Evolutionary conservation across 2,329 filamentous ascomycete genomes (phyloP).

Genomic region (Aplosporella prunicola): DNA sequence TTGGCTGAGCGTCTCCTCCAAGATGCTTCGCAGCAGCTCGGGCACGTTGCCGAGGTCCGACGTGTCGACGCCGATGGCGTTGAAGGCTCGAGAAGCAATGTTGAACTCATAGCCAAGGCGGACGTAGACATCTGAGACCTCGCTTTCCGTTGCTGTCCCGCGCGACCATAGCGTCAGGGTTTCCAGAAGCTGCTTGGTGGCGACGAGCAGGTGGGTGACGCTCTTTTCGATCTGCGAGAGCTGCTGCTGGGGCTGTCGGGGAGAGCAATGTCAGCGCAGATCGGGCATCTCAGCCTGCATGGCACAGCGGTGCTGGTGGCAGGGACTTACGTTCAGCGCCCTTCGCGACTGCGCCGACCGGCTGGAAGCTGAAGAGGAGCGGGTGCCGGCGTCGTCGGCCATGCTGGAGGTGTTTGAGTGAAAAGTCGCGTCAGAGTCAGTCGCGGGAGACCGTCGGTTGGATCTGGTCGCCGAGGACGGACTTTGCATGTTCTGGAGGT

Average conservation of each 20-base stretch:
- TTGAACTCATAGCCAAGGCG: constrained; percentile 98
- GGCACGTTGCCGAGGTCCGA: constrained; percentile 90
- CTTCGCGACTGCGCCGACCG: constrained; percentile 41
- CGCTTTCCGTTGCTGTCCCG: constrained; percentile 78
- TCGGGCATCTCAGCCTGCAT: too few species aligned
- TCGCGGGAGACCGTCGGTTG: constrained; percentile 13
- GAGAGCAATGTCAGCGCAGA: constrained; percentile 3
- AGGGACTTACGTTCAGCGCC: constrained; percentile 27
- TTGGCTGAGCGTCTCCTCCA: constrained; percentile 93
- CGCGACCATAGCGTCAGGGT: constrained; percentile 97
- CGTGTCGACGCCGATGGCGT: constrained; percentile 93
- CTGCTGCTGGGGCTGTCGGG: constrained; percentile 56
- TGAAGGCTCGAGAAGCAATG: constrained; percentile 93
- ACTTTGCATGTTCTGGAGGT: constrained; percentile 12
- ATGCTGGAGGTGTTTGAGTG: constrained; percentile 34
- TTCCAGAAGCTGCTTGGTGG: constrained; percentile 94
- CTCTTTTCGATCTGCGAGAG: constrained; percentile 98
- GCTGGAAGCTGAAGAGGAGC: constrained; percentile 56
- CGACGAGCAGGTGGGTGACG: constrained; percentile 92
- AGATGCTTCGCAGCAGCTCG: constrained; percentile 76
- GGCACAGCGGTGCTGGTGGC: constrained; percentile 1
- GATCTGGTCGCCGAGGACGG: constrained; percentile 13
- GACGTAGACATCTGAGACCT: constrained; percentile 97
- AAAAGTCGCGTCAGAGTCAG: constrained; percentile 16
- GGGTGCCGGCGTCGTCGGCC: constrained; percentile 49